Evolutionary conservation across 768 basidiomycete species (phyloP), one percentile per base, ranked within the genome.

Genomic region (Lactarius evosmus): DNA sequence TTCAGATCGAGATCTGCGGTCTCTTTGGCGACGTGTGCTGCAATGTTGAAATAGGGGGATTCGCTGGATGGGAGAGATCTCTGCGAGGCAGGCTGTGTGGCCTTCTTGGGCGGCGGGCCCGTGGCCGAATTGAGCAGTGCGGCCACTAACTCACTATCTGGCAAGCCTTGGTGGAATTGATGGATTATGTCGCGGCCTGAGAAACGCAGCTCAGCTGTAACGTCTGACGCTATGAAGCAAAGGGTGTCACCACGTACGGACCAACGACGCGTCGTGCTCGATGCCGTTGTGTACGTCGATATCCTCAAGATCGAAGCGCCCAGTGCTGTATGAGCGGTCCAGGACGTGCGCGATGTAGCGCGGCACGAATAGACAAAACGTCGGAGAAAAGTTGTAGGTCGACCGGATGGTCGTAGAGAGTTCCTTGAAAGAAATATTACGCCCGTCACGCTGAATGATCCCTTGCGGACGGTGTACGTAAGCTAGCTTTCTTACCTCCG

Each of bases 261-360:
- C 78, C 25, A 89, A 75, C 0, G 85, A 87, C 0, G 76, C 86
- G 69, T 89, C 86, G 66, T 89, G 86, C 66, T 89, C 88, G 60
- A 89, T 89, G 6, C 86, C 85, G 63, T 90, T 91, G 72, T 92
- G 91, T 14, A 87, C 70, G 70, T 83, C 82, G 41, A 93, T 77
- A 36, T 92, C 89, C 8, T 76, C 75, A 17, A 93, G 76, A 69
- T 91, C 83, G 66, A 89, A 82, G 7, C 75, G 83, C 61, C 85
- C 89, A 7, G 66, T 80, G 60, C 69, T 66, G 67, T 89, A 91
- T 27, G 74, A 76, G 66, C 80, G 84, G 12, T 79, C 76, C 61
- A 93, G 73, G 75, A 86, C 76, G 6, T 76, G 71, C 4, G 91
- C 87, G 0, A 82, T 80, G 70, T 75, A 82, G 61, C 82, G 82